Evolutionary conservation across 345 rosid genomes (phyloP), one percentile per base, ranked within the genome.

Genomic region (Brassica juncea): DNA sequence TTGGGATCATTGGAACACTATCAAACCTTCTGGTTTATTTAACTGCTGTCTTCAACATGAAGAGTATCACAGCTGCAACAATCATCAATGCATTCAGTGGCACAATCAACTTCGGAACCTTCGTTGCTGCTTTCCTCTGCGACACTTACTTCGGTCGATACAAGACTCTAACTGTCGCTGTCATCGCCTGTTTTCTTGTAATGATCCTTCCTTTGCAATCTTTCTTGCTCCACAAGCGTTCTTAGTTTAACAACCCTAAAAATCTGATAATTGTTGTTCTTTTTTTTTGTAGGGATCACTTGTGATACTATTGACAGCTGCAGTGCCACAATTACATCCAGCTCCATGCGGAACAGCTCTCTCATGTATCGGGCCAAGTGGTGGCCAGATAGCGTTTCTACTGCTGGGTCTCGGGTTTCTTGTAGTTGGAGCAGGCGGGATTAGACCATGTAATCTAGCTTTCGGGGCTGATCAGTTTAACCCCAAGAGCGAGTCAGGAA

Each of bases 61-160:
- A 86, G 81, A 89, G 82, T 83, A 81, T 89, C 9, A 85, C 91
- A 1, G 94, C 98, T 67, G 92, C 92, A 55, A 93, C 90, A n/a
- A 84, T 88, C 67, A 83, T 91, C 73, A 89, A 84, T 58, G 80
- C 87, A 85, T 89, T 91, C 75, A 85, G 86, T 49, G 94, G 98
- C 72, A 91, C 97, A 15, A 52, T 89, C 5, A 93, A 89, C 67
- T 82, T 93, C 19, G 90, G 89, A 11, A 91, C 97, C 8, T 75
- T 89, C 79, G 0, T 93, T 52, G 97, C 97, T 37, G 98, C 94
- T 63, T 93, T 84, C 72, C 84, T 89, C 35, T 88, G 88, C 16
- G 97, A 93, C 76, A 86, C 92, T 62, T 93, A 84, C 88, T 89
- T 93, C 1, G 94, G 97, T 70, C 91, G 97, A 47, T 93, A 86